Base-by-base conservation (phyloP, 345 rosid genomes). In the Arabis alpina region DNA sequence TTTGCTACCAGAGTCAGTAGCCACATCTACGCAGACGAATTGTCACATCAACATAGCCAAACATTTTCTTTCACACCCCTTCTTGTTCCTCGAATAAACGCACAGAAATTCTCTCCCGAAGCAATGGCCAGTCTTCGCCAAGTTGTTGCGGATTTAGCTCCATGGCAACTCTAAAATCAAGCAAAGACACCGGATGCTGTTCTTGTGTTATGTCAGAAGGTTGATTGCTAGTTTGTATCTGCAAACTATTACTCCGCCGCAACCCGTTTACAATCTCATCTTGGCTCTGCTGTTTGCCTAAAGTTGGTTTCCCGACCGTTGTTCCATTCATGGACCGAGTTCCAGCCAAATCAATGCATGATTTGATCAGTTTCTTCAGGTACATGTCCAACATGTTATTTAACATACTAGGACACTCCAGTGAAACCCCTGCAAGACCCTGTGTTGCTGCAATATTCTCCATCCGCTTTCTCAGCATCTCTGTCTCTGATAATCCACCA, bases 151-250 rank as follows among this genome's bases (percentile, higher is more conserved):
- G 97, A 79, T 88, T 89, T 62, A 92, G 79, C 84, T 92, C 97
- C 98, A 90, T 88, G 4, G 99, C 96, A 72, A 88, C 92, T 81
- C 88, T 88, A 66, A 94, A 94, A 83, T 94, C 98, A 78, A 64
- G 89, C 78, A 92, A 54, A 67, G 98, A 92, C 78, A 92, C 78
- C 39, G 86, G 74, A 64, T 69, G 61, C 14, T 52, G 82, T 23
- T 84, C 92, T 61, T 84, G 90, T 65, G 68, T 55, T 40, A 73
- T 75, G 69, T 82, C 88, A 34, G 56, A 43, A 27, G 72, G 62
- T 51, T 81, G 87, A 74, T 80, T 70, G 70, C 77, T 75, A 71
- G 60, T 75, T 49, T 75, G 91, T 78, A 65, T 61, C 77, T 85
- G 87, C 71, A 84, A 66, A 81, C 82, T 85, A 86, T 82, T 85